Evolutionary conservation across 805 yeast species (phyloP).

Genomic region (Candida gorgasii): DNA sequence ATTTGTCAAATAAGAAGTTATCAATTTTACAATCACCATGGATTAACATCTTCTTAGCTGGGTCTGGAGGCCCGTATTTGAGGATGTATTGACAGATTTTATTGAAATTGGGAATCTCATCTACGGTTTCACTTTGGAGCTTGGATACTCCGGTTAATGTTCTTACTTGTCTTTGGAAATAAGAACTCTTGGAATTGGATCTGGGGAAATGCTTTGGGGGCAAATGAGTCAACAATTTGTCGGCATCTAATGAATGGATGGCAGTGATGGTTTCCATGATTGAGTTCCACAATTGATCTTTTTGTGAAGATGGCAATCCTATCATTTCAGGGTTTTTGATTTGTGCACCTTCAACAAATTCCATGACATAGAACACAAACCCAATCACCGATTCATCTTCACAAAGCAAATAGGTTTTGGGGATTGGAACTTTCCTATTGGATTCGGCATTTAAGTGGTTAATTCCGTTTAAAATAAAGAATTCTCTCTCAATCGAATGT

Average conservation of each 20-base stretch:
- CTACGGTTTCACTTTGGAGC: conserved; percentile 39
- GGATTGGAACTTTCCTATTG: conserved; percentile 49
- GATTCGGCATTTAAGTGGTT: conserved; percentile 26
- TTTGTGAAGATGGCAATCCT: conserved; percentile 27
- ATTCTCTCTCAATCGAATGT: conserved; percentile 65
- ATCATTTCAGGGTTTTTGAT: conserved; percentile 55
- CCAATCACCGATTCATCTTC: conserved; percentile 58
- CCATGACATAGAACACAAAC: conserved; percentile 60
- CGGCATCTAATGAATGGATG: conserved; percentile 52
- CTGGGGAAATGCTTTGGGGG: conserved; percentile 49
- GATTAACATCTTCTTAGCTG: conserved; percentile 45
- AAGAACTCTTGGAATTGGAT: conserved; percentile 24
- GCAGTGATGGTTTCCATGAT: conserved; percentile 49
- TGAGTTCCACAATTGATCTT: conserved; percentile 43
- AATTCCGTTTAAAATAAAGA: conserved; percentile 46
- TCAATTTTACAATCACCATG: conserved; percentile 70
- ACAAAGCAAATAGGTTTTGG: conserved; percentile 51
- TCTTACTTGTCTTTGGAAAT: conserved; percentile 55
- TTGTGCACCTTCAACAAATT: conserved; percentile 55
- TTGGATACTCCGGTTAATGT: conserved; percentile 46
- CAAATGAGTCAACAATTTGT: conserved; percentile 39
- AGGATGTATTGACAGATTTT: conserved; percentile 44
- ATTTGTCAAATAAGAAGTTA: conserved; percentile 61
- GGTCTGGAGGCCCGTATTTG: conserved; percentile 48
- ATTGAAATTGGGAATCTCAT: conserved; percentile 49